Conservation (phyloP, 2,329 filamentous ascomycete species). For the Neofusicoccum parvum region DNA sequence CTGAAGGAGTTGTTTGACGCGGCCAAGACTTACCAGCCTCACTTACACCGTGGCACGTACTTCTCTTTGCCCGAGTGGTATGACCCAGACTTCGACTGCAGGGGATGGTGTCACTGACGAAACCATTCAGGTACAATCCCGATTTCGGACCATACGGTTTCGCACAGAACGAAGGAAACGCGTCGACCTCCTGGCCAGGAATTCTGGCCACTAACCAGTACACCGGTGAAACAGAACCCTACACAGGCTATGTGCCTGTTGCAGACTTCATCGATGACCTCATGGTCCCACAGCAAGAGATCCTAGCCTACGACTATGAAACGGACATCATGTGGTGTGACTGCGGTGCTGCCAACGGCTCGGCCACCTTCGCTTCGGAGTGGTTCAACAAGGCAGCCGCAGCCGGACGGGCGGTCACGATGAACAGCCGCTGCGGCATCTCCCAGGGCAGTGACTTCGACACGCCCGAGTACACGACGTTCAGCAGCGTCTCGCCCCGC, state of each 20-base stretch:
- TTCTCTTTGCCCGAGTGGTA: conserved; percentile 53
- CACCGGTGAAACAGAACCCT: conserved; percentile 45
- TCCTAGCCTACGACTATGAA: conserved; percentile 40
- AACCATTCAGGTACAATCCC: no score
- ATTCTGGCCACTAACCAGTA: conserved; percentile 49
- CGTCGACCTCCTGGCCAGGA: conserved; percentile 43
- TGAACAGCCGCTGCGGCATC: conserved; percentile 61
- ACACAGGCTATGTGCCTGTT: conserved; percentile 48
- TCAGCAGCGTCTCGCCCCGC: conserved; percentile 51
- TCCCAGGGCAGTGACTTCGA: conserved; percentile 57
- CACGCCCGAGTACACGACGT: conserved; percentile 61
- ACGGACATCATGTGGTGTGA: conserved; percentile 54
- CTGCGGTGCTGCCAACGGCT: conserved; percentile 48
- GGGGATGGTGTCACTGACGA: conserved; percentile 21
- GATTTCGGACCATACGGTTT: conserved; percentile 38
- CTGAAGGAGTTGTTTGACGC: conserved; percentile 49
- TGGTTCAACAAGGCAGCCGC: conserved; percentile 47
- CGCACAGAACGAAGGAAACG: conserved; percentile 22
- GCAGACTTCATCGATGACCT: conserved; percentile 46
- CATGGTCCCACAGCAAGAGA: conserved; percentile 49
- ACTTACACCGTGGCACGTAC: conserved; percentile 48
- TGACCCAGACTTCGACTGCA: conserved; percentile 43
- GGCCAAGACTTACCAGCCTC: conserved; percentile 45
- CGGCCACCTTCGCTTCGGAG: conserved; percentile 44
- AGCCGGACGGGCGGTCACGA: conserved; percentile 52